Conservation (phyloP, 179 eudicot genomes). For the Silene noctiflora region DNA sequence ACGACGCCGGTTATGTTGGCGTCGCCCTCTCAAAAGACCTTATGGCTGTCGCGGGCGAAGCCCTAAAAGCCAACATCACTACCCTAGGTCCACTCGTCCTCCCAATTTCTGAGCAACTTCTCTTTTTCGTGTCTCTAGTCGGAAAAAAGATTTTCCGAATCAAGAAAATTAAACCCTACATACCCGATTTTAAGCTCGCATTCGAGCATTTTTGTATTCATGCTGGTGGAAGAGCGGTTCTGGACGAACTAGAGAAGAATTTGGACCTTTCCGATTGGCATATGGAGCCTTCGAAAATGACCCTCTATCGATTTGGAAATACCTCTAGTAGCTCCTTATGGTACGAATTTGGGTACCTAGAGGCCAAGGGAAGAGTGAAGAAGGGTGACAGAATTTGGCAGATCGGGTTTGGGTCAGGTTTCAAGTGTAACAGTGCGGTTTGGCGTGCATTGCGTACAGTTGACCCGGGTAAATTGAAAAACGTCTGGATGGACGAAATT, state of each 20-base stretch:
- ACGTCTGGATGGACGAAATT: constrained; percentile 36
- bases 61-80: constrained; percentile 34
- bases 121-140: constrained; percentile 26
- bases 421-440: constrained; percentile 37
- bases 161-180: constrained; percentile 31
- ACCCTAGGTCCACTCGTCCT: constrained; percentile 33
- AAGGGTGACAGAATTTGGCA: constrained; percentile 34
- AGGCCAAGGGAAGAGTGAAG: constrained; percentile 31
- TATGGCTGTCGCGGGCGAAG: constrained; percentile 37
- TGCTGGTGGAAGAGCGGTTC: constrained; percentile 35
- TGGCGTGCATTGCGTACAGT: constrained; percentile 31
- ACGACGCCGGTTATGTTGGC: constrained; percentile 16
- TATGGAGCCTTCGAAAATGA: constrained; percentile 38
- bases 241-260: constrained; percentile 32
- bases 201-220: constrained; percentile 36
- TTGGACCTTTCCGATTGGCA: constrained; percentile 28
- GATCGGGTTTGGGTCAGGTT: constrained; percentile 36
- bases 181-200: constrained; percentile 36
- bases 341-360: constrained; percentile 35
- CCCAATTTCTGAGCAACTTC: constrained; percentile 30
- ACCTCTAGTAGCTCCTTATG: constrained; percentile 38
- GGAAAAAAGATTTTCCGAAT: constrained; percentile 24
- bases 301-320: constrained; percentile 31
- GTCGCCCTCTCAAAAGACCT: constrained; percentile 36
- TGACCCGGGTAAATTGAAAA: constrained; percentile 29